phyloP scores from a whole-genome alignment of 2,329 filamentous ascomycete genomes.

The Verticillium isaacii region DNA sequence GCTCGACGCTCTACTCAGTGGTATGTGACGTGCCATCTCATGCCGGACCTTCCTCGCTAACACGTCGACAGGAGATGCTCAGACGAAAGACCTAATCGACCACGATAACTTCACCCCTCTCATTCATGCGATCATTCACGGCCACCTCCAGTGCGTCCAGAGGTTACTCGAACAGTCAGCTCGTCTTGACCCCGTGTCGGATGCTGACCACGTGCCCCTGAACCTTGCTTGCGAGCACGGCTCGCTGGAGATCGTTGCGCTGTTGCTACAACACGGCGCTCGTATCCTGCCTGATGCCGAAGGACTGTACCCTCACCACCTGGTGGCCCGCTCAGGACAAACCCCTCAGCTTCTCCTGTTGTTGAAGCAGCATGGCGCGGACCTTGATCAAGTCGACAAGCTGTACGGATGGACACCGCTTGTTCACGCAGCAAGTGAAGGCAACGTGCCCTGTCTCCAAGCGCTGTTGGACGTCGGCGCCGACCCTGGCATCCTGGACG shows the following conservation, averaged over 20 bases:
- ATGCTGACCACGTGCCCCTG: slow-evolving; percentile 87
- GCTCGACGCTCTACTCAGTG: slow-evolving; percentile 67
- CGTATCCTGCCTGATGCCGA: slow-evolving; percentile 90
- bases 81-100: slow-evolving; percentile 81
- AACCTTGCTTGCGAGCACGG: slow-evolving; percentile 95
- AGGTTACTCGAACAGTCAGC: slow-evolving; percentile 72
- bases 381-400: slow-evolving; percentile 90
- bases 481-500: slow-evolving; percentile 75
- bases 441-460: slow-evolving; percentile 82
- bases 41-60: neutral
- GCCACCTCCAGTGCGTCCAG: slow-evolving; percentile 74
- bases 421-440: slow-evolving; percentile 94
- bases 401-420: slow-evolving; percentile 96
- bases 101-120: slow-evolving; percentile 97
- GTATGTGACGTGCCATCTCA: slow-evolving; percentile 29
- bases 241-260: slow-evolving; percentile 75
- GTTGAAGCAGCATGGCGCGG: slow-evolving; percentile 78
- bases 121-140: slow-evolving; percentile 91
- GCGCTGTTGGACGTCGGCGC: slow-evolving; percentile 76
- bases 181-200: slow-evolving; percentile 79
- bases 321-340: slow-evolving; percentile 85
- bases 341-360: slow-evolving; percentile 74
- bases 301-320: slow-evolving; percentile 92
- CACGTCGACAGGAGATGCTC: slow-evolving; percentile 1
- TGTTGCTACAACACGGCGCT: slow-evolving; percentile 76